Percentiles rank a stretch among this genome's conserved stretches.
phyloP scores from a whole-genome alignment of 192 early-diverging fungal species.

The Linnemannia elongata region DNA sequence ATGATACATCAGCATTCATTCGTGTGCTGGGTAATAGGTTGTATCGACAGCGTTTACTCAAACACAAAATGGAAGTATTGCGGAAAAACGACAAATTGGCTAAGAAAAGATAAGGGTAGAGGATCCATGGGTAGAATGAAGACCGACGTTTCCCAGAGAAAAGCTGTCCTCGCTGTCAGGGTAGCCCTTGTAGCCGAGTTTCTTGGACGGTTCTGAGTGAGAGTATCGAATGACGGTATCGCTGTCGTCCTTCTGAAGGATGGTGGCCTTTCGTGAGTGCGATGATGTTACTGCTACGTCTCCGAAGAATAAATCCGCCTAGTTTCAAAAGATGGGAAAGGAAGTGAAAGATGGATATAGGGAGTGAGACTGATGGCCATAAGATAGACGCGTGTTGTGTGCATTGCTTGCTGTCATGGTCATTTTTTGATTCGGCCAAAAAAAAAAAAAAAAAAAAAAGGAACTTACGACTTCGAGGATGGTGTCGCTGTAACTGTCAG shows the following conservation, averaged over 20 bases:
- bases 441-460: neutral
- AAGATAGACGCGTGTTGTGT: too few species aligned
- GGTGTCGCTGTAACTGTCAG: neutral
- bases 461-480: neutral
- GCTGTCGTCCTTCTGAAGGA: neutral
- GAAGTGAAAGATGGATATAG: too few species aligned
- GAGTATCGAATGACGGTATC: neutral
- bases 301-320: neutral
- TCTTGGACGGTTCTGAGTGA: neutral
- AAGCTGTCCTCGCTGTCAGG: neutral
- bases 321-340: neutral
- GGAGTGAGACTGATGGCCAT: too few species aligned
- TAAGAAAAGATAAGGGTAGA: neutral
- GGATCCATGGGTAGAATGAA: neutral
- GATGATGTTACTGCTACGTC: neutral
- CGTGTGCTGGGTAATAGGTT: too few species aligned
- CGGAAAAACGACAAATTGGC: neutral
- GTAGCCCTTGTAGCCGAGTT: neutral
- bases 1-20: constrained; percentile 14
- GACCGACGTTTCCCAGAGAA: neutral
- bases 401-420: too few species aligned
- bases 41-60: neutral
- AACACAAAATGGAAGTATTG: neutral
- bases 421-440: neutral
- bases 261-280: neutral